Evolutionary conservation across 345 rosid species (phyloP), one percentile per base, ranked within the genome.

Genomic region (Lagerstroemia speciosa): DNA sequence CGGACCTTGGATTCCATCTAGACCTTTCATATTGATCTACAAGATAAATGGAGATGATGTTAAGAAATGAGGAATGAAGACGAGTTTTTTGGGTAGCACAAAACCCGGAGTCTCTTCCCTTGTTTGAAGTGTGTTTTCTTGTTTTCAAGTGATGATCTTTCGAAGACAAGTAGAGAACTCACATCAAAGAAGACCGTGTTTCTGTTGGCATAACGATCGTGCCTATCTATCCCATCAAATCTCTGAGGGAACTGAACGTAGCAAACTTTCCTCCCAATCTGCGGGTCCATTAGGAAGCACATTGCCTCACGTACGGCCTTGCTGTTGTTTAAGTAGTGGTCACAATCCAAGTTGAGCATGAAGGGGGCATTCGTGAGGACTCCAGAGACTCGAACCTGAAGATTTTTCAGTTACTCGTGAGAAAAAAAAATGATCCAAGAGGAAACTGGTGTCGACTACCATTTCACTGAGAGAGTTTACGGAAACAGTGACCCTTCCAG

Each of bases 261-360:
- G 85, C 98, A 92, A 67, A 92, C 96, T 53, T 87, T 84, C 71
- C 74, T 84, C 67, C 96, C 98, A 41, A 83, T 84, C 69, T 89
- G 88, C 6, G 96, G 96, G 73, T 92, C 98, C 98, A 92, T 92
- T 79, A 92, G 70, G 82, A 92, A 92, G 78, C 96, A 89, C 98
- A 92, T 92, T 27, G 98, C 89, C 78, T 92, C 98, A 29, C 89
- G 79, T 58, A 82, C 84, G 64, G 96, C 94, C 82, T 88, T 92
- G 82, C 92, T 89, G 78, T 92, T 92, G 75, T 92, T 89, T 24
- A 89, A 46, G 79, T 92, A 92, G 75, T 89, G 94, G 58, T 89
- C 98, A 80, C 98, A 92, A 64, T 92, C 96, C 81, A 92, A 84
- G 84, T 92, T 92, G 75, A 92, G 83, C 90, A 92, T 84, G 80